Conservation (phyloP, 306 rosid genomes). For the Trifolium repens region DNA sequence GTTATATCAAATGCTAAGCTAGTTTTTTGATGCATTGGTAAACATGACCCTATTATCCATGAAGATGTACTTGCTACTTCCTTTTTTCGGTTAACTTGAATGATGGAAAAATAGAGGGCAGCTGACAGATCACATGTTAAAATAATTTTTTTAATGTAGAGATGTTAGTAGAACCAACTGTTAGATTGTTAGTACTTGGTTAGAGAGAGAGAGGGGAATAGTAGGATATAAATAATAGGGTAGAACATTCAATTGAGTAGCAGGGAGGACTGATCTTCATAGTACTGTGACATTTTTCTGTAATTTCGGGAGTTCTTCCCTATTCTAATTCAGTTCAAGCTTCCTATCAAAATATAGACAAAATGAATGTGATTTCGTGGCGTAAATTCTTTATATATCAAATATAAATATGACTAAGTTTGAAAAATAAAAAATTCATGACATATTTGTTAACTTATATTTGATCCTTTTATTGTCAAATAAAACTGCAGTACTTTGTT, state of each 20-base stretch:
- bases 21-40: constrained; percentile 11
- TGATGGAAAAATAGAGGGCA: constrained; percentile 1
- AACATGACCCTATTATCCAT: constrained; percentile 3
- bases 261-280: neutral
- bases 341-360: constrained; percentile 9
- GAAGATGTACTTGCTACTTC: constrained; percentile 11
- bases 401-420: constrained; percentile 9
- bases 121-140: constrained; percentile 6
- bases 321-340: neutral
- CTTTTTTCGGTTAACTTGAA: constrained; percentile 20
- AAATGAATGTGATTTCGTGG: constrained; percentile 17
- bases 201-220: neutral
- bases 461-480: constrained; percentile 30
- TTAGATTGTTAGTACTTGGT: neutral
- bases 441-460: constrained; percentile 5
- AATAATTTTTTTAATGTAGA: constrained; percentile 1
- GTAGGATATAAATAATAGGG: neutral
- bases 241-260: constrained; percentile 18
- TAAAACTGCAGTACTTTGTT: constrained; percentile 17
- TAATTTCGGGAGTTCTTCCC: constrained; percentile 26
- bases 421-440: constrained; percentile 3
- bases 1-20: constrained; percentile 10
- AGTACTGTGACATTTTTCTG: neutral
- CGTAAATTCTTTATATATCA: constrained; percentile 5
- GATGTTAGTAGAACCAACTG: neutral